Percentiles rank a stretch among this genome's conserved stretches.
phyloP scores from a whole-genome alignment of 2,329 filamentous ascomycete genomes.

The Elsinoe australis region DNA sequence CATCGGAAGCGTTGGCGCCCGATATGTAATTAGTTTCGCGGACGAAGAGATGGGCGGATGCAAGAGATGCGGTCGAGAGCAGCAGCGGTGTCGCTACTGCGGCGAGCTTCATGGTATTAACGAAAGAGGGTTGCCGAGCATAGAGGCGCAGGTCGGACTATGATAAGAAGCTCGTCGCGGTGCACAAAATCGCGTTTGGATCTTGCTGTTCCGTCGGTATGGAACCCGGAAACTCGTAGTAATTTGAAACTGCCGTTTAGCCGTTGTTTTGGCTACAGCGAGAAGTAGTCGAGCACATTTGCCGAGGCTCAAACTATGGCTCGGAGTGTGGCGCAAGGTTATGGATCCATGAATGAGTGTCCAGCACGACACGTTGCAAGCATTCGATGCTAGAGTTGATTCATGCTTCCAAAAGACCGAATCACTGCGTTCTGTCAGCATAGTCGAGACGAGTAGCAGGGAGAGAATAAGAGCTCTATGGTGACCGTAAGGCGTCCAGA shows the following conservation, averaged over 20 bases:
- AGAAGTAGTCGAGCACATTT: too few relatives aligned
- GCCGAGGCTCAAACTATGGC: too few relatives aligned
- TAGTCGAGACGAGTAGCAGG: too few relatives aligned
- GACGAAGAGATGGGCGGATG: not conserved
- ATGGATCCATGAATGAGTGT: too few relatives aligned
- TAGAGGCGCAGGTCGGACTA: not conserved
- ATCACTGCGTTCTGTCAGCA: too few relatives aligned
- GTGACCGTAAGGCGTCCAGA: too few relatives aligned
- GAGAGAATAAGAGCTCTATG: too few relatives aligned
- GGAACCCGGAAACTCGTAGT: not conserved
- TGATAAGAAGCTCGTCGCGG: not conserved
- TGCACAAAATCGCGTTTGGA: not conserved
- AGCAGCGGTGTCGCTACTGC: not conserved
- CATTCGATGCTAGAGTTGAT: too few relatives aligned
- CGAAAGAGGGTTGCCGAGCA: not conserved
- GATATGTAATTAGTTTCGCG: not conserved
- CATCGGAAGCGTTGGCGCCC: slow-evolving; percentile 20
- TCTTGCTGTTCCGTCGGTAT: not conserved
- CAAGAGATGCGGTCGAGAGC: not conserved
- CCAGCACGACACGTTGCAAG: too few relatives aligned
- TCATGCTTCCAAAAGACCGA: too few relatives aligned
- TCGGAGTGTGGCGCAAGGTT: too few relatives aligned
- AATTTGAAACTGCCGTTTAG: not conserved
- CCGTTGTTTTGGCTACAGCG: too few relatives aligned
- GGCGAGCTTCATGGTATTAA: not conserved